phyloP scores from a whole-genome alignment of 2,329 filamentous ascomycete species.

The Stromatinia cepivora region DNA sequence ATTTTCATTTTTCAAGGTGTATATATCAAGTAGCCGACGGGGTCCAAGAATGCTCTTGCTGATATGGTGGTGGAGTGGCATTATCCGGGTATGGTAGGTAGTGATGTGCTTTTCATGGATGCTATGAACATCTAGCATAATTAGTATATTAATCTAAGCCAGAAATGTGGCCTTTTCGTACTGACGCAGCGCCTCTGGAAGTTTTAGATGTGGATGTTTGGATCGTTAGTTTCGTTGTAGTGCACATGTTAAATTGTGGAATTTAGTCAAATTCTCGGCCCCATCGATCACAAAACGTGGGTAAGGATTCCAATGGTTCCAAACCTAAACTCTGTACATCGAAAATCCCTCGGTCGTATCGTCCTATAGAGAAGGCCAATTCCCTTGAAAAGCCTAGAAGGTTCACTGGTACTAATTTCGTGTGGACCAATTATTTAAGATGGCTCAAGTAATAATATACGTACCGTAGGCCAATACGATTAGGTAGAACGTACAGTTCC shows the following conservation, averaged over 20 bases:
- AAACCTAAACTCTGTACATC: neutral
- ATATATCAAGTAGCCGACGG: constrained; percentile 23
- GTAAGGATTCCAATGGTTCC: constrained; percentile 17
- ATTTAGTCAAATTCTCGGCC: constrained; percentile 21
- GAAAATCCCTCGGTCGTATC: constrained; percentile 10
- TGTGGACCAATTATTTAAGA: neutral
- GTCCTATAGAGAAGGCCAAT: neutral
- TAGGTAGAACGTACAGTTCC: constrained; percentile 4
- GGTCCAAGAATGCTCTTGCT: constrained; percentile 15
- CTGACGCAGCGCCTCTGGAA: constrained; percentile 12
- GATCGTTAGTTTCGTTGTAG: constrained; percentile 6
- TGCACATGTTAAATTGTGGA: constrained; percentile 19
- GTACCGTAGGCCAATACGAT: constrained; percentile 4
- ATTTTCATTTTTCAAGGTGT: constrained; percentile 14
- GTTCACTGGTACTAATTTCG: constrained; percentile 8
- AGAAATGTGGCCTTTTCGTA: constrained; percentile 17
- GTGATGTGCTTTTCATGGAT: constrained; percentile 10
- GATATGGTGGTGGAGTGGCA: constrained; percentile 10
- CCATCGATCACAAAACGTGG: constrained; percentile 14
- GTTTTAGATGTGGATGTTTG: constrained; percentile 12
- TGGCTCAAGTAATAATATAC: neutral
- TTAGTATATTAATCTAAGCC: constrained; percentile 18
- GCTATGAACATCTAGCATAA: constrained; percentile 1
- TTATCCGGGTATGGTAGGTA: neutral
- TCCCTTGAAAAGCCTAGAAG: neutral